Evolutionary conservation across 495 filamentous ascomycete genomes (phyloP).

Genomic region (Trichoderma asperelloides): DNA sequence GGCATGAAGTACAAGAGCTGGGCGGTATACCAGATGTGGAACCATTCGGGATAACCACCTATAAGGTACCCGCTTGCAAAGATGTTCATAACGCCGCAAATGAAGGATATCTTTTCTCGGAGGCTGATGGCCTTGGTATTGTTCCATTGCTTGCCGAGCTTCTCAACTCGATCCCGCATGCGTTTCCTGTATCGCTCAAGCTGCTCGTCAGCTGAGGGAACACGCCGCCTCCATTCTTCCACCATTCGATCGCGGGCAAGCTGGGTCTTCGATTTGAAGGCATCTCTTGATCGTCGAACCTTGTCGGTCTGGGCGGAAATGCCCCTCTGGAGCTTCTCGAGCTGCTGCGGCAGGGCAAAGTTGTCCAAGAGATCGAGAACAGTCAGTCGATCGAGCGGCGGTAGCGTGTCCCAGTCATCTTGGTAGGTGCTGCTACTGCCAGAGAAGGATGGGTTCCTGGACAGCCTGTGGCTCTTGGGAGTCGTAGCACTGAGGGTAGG

Average conservation of each 20-base stretch:
- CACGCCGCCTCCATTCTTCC: conserved; percentile 74
- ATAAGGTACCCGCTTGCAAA: conserved; percentile 93
- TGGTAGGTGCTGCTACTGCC: conserved; percentile 69
- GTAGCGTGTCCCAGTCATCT: conserved; percentile 79
- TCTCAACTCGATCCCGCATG: conserved; percentile 81
- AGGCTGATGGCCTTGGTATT: conserved; percentile 78
- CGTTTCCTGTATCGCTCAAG: conserved; percentile 81
- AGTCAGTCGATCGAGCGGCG: conserved; percentile 83
- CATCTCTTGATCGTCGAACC: conserved; percentile 73
- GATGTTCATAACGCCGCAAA: conserved; percentile 90
- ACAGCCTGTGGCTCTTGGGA: conserved; percentile 46
- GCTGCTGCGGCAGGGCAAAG: conserved; percentile 74
- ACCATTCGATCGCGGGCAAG: conserved; percentile 63
- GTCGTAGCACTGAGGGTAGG: conserved; percentile 34
- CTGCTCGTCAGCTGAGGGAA: conserved; percentile 83
- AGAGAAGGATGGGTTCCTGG: conserved; percentile 67
- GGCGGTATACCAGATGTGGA: conserved; percentile 84
- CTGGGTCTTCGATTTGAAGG: conserved; percentile 43
- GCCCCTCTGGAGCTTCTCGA: conserved; percentile 79
- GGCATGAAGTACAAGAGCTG: conserved; percentile 94
- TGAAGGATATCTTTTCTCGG: conserved; percentile 92
- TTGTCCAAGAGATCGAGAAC: conserved; percentile 93
- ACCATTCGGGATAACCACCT: conserved; percentile 73
- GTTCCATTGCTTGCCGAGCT: conserved; percentile 76
- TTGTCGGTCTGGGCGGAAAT: conserved; percentile 75